Evolutionary conservation across 208 protist genomes (phyloP), one percentile per base, ranked within the genome.

Genomic region (Naegleria gruberi): DNA sequence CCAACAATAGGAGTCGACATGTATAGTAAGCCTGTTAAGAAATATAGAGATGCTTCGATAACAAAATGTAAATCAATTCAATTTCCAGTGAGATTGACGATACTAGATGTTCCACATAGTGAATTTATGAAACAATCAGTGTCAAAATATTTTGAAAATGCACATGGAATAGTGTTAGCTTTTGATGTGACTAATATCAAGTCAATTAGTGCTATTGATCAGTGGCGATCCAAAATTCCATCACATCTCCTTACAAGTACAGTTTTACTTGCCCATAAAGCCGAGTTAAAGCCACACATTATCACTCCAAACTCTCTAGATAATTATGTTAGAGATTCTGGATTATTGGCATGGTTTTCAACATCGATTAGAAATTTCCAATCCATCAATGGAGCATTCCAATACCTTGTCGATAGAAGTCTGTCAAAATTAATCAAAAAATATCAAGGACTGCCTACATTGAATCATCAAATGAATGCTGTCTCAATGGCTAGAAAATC

Each of bases 171-270:
- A n/a, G 19, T 87, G 12, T n/a, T 87, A 45, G 41, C 55, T 6
- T 87, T 87, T 87, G 82, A 87, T 15, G 8, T 87, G 4, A 57
- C 82, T 7, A 87, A 51, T 87, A 4, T 19, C 4, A 87, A 87
- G 37, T 87, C 82, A 41, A 17, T 87, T 0, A 17, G 7, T n/a
- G 41, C 82, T 40, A 41, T 87, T 15, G 82, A 87, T 51, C 82
- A 87, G 40, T 87, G 82, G 82, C 12, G 82, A 55, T 19, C 43
- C 10, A 34, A 41, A 34, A 55, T 87, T n/a, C 43, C 43, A 45
- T 0, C 3, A 19, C 41, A 55, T 41, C 26, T 83, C 7, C 12
- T 30, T 46, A 17, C 82, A 7, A 87, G 55, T 1, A 41, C 43
- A 37, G 17, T 87, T n/a, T 23, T 87, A 15, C 0, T 87, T 47